Evolutionary conservation across 1,284 basidiomycete species (phyloP).

Genomic region (Ganoderma lucidum): DNA sequence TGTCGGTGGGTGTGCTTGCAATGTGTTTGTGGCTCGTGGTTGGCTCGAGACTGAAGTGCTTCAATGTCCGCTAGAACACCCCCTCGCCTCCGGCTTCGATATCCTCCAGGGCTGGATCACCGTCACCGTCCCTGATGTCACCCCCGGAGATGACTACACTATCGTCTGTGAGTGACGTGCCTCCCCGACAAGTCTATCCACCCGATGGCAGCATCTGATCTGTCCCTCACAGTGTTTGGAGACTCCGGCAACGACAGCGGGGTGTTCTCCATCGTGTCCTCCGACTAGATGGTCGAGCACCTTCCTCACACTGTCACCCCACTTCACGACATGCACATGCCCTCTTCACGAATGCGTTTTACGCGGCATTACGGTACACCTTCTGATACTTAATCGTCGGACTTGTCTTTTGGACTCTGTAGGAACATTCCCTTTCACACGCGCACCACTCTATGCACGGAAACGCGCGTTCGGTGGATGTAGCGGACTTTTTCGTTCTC

Average conservation of each 20-base stretch:
- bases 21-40: background rate
- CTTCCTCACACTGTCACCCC: background rate
- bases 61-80: conserved; percentile 30
- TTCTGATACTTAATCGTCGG: conserved; percentile 17
- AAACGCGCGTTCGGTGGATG: background rate
- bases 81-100: conserved; percentile 49
- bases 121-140: conserved; percentile 43
- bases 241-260: conserved; percentile 46
- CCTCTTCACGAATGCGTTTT: conserved; percentile 20
- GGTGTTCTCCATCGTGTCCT: conserved; percentile 39
- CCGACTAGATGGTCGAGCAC: background rate
- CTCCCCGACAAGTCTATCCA: no score
- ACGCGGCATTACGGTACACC: conserved; percentile 20
- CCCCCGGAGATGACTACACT: conserved; percentile 38
- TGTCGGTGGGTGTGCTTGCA: conserved; percentile 36
- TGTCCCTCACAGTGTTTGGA: conserved; percentile 41
- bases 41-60: background rate
- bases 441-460: background rate
- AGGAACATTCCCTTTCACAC: background rate
- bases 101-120: conserved; percentile 48
- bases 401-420: conserved; percentile 17
- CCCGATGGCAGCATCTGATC: background rate
- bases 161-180: conserved; percentile 41
- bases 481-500: conserved; percentile 2
- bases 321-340: conserved; percentile 22